A percentile compares a stretch with the other conserved stretches of the same genome.
phyloP scores from a whole-genome alignment of 2,329 filamentous ascomycete genomes.

The Cladosporium sp. region DNA sequence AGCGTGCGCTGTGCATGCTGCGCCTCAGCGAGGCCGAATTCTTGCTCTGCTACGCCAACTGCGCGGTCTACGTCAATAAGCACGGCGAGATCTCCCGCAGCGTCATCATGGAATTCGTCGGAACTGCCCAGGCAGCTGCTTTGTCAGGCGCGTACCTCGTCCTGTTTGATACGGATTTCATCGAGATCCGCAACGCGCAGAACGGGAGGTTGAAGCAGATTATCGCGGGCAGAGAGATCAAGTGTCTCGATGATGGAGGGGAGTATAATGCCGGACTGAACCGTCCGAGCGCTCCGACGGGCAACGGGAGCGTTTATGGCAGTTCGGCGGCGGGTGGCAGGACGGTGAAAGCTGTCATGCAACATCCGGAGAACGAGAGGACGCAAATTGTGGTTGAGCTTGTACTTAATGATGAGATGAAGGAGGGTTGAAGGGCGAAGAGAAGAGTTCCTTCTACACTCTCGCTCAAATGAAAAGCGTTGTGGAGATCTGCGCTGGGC shows the following conservation, averaged over 20 bases:
- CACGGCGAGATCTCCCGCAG: conserved; percentile 91
- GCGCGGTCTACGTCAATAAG: conserved; percentile 96
- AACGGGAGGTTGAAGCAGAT: conserved; percentile 92
- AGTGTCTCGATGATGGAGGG: conserved; percentile 81
- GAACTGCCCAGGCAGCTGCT: conserved; percentile 79
- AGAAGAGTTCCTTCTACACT: not conserved
- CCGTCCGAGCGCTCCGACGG: conserved; percentile 31
- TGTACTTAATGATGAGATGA: conserved; percentile 75
- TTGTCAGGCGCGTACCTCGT: conserved; percentile 89
- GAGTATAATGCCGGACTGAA: conserved; percentile 47
- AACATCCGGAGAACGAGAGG: conserved; percentile 80
- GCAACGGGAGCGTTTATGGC: conserved; percentile 26
- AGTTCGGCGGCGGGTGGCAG: conserved; percentile 42
- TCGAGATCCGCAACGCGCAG: conserved; percentile 94
- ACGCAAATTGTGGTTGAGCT: conserved; percentile 89
- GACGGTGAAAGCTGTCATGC: conserved; percentile 92
- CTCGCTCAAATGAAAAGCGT: not conserved
- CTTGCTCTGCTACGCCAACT: conserved; percentile 89
- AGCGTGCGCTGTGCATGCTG: conserved; percentile 93
- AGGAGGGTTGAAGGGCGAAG: conserved; percentile 22
- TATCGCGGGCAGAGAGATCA: conserved; percentile 84
- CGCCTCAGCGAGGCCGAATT: conserved; percentile 84
- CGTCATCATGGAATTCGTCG: conserved; percentile 99
- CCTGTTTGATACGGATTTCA: conserved; percentile 92
- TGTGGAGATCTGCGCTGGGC: too few species aligned